Conservation (phyloP, 345 rosid genomes). For the Eucalyptus decipiens region DNA sequence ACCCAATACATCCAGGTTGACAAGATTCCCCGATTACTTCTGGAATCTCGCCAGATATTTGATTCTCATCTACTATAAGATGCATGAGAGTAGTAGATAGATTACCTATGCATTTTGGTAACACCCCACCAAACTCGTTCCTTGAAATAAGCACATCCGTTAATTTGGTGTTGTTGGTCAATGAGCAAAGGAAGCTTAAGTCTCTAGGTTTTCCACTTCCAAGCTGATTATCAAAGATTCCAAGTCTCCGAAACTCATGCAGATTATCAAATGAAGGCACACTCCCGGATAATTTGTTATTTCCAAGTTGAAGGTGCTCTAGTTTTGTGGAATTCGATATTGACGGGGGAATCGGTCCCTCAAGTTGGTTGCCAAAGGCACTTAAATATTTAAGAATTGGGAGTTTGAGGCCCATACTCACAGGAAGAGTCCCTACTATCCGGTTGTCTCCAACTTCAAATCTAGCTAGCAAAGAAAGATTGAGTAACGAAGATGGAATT, state of each 20-base stretch:
- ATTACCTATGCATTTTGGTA: not conserved
- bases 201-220: not conserved
- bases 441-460: fast-evolving
- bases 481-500: not conserved
- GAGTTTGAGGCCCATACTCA: not conserved
- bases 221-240: fast-evolving
- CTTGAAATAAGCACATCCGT: fast-evolving
- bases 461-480: fast-evolving
- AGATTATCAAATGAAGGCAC: not conserved
- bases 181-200: not conserved
- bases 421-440: not conserved
- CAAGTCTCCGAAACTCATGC: fast-evolving
- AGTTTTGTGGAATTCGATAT: not conserved
- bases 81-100: fast-evolving
- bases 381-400: fast-evolving
- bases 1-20: not conserved
- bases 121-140: not conserved
- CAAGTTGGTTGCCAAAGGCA: fast-evolving
- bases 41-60: not conserved
- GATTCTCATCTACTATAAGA: fast-evolving
- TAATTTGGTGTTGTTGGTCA: not conserved
- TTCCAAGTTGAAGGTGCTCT: fast-evolving
- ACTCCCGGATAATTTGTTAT: not conserved
- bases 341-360: not conserved
- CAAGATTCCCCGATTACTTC: not conserved